phyloP scores from a whole-genome alignment of 2,329 filamentous ascomycete species.

The Diaporthe batatas region DNA sequence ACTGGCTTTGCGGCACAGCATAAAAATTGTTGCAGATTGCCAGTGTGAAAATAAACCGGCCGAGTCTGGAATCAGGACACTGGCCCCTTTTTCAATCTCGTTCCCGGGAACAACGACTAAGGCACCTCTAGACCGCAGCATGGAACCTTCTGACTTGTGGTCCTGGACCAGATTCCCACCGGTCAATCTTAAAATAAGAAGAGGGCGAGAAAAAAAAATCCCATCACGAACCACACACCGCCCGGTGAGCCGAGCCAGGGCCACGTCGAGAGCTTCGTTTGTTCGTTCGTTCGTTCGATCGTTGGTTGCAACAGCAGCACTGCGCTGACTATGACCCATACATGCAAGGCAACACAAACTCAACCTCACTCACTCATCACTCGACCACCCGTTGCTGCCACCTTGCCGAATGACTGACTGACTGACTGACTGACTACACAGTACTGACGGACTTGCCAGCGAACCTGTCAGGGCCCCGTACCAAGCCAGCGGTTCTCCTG shows the following conservation, averaged over 20 bases:
- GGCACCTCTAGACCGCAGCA: slow-evolving; percentile 15
- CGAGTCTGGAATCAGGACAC: slow-evolving; percentile 22
- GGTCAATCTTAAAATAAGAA: slow-evolving; percentile 31
- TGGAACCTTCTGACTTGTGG: slow-evolving; percentile 27
- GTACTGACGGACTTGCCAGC: background rate
- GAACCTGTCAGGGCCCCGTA: slow-evolving; percentile 4
- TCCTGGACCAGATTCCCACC: slow-evolving; percentile 17
- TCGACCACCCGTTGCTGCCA: background rate
- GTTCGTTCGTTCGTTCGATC: no score
- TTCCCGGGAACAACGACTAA: slow-evolving; percentile 23
- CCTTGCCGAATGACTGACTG: no score
- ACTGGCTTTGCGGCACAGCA: slow-evolving; percentile 24
- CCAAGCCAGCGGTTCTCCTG: slow-evolving; percentile 28
- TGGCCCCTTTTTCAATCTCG: slow-evolving; percentile 33
- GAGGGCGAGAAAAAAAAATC: background rate
- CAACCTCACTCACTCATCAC: background rate
- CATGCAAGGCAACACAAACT: slow-evolving; percentile 10
- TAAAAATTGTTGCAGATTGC: slow-evolving; percentile 25
- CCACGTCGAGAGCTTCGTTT: background rate
- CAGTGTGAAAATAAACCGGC: slow-evolving; percentile 26
- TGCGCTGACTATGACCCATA: slow-evolving; percentile 26
- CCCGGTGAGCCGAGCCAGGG: slow-evolving; percentile 2
- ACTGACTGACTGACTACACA: no score
- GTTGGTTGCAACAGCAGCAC: background rate
- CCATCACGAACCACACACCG: slow-evolving; percentile 25